These are phyloP conservation scores for Cladosporium austrohemisphaericum DNA, from an alignment of 2,329 filamentous ascomycete species.

Conservation along the genomic window DNA sequence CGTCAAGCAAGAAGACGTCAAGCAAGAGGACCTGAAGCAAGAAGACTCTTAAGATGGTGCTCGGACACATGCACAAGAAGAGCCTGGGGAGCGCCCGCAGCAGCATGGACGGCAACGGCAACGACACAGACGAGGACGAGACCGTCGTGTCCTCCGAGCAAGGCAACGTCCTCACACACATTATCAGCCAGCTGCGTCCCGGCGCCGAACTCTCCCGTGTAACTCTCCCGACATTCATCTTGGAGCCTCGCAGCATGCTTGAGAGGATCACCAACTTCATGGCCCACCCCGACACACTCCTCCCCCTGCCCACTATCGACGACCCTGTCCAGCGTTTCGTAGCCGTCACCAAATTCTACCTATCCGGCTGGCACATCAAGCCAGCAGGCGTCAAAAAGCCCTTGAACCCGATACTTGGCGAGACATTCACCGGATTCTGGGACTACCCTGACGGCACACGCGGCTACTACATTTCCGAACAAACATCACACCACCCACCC, in stretches of 20 bases:
- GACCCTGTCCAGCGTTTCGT: slow-evolving; percentile 88
- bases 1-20: no score
- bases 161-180: slow-evolving; percentile 93
- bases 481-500: slow-evolving; percentile 95
- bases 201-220: slow-evolving; percentile 93
- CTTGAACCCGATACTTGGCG: slow-evolving; percentile 91
- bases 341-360: slow-evolving; percentile 94
- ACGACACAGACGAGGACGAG: slow-evolving; percentile 51
- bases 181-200: slow-evolving; percentile 93
- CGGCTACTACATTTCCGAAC: slow-evolving; percentile 94
- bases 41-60: slow-evolving; percentile 39
- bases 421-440: slow-evolving; percentile 95
- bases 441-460: slow-evolving; percentile 72
- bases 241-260: slow-evolving; percentile 96
- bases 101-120: slow-evolving; percentile 40
- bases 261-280: slow-evolving; percentile 99
- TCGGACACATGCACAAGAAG: slow-evolving; percentile 47
- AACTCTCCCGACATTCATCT: slow-evolving; percentile 92
- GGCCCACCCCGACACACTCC: slow-evolving; percentile 94
- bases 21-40: no score
- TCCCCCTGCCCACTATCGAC: slow-evolving; percentile 81
- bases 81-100: slow-evolving; percentile 41
- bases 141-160: slow-evolving; percentile 85
- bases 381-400: slow-evolving; percentile 98
- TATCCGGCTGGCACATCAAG: slow-evolving; percentile 98